Evolutionary conservation across 164 flowering plant genomes (phyloP), one percentile per base, ranked within the genome.

Genomic region (Euptelea pleiosperma): DNA sequence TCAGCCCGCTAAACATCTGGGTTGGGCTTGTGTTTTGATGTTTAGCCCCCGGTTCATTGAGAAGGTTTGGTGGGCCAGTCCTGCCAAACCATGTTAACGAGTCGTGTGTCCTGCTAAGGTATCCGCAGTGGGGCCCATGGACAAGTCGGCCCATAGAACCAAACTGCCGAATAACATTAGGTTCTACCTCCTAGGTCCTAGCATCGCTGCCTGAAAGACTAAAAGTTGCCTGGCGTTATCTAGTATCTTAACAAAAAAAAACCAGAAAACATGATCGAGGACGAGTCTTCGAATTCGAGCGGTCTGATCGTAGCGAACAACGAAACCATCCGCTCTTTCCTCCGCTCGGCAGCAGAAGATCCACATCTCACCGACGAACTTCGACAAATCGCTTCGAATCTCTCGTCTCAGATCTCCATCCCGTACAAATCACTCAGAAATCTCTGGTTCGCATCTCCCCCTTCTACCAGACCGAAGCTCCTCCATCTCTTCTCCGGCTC

Each of bases 391-490:
- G 86, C 97, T 34, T 64, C 71, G 8, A 61, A 64, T 56, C 83
- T 87, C 69, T 53, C 65, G 3, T 65, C 77, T 9, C 65, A 60
- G 37, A 18, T 63, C 26, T 68, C 69, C 15, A 44, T 86, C 2
- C 78, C 86, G 1, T 91, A 91, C 74, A 72, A 70, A 57, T 47
- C 72, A 1, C 64, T 91, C 33, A 80, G 81, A 31, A 57, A 65
- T 42, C 53, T 87, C 44, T 91, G 86, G 88, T 31, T 60, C 18
- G 83, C 73, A 4, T 70, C 77, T 19, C 62, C 67, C 11, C 54
- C 80, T 7, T 49, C 68, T 8, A 58, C 73, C 11, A 72, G 94
- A 36, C 87, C 91, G 24, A 64, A 71, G 0, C 73, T 88, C 43
- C 19, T 57, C 21, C 60, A 34, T 35, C 79, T 88, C 26, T 63